phyloP scores from a whole-genome alignment of 2,329 filamentous ascomycete genomes.

The Ascochyta koolunga region DNA sequence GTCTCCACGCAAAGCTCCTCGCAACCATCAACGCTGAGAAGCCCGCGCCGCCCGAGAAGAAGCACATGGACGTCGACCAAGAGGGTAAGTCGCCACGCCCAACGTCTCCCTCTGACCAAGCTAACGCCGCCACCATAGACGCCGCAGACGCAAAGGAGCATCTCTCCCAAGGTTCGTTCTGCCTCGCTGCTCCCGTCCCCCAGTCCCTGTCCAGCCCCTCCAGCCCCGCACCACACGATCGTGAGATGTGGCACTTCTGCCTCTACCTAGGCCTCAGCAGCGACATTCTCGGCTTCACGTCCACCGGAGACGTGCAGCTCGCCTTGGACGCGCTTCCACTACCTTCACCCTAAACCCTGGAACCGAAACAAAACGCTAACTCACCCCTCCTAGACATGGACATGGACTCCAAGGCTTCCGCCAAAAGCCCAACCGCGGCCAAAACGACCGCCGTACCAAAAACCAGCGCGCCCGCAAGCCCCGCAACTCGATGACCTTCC shows the following conservation, averaged over 20 bases:
- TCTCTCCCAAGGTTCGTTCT: conserved; percentile 41
- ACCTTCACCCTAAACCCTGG: conserved; percentile 35
- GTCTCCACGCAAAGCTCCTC: conserved; percentile 83
- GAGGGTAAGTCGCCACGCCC: conserved; percentile 36
- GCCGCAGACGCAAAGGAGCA: conserved; percentile 32
- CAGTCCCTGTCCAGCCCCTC: conserved; percentile 26
- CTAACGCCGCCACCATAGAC: conserved; percentile 12
- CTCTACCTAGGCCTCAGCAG: conserved; percentile 48
- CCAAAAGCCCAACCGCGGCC: conserved; percentile 32
- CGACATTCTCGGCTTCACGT: conserved; percentile 49
- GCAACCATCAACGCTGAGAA: conserved; percentile 80
- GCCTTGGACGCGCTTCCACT: conserved; percentile 47
- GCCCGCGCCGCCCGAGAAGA: conserved; percentile 52
- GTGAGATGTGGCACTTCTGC: conserved; percentile 43
- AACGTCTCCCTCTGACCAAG: not conserved
- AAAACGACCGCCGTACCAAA: conserved; percentile 41
- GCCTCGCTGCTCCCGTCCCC: conserved; percentile 39
- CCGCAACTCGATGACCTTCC: conserved; percentile 49
- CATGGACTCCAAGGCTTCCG: conserved; percentile 39
- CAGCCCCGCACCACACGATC: conserved; percentile 19
- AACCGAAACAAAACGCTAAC: conserved; percentile 42
- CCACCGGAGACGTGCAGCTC: conserved; percentile 42
- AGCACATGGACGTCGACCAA: conserved; percentile 55
- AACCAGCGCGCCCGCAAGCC: conserved; percentile 49
- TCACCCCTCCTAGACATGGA: conserved; percentile 47